phyloP scores from a whole-genome alignment of 768 basidiomycete species.

The Daedaleopsis nitida region DNA sequence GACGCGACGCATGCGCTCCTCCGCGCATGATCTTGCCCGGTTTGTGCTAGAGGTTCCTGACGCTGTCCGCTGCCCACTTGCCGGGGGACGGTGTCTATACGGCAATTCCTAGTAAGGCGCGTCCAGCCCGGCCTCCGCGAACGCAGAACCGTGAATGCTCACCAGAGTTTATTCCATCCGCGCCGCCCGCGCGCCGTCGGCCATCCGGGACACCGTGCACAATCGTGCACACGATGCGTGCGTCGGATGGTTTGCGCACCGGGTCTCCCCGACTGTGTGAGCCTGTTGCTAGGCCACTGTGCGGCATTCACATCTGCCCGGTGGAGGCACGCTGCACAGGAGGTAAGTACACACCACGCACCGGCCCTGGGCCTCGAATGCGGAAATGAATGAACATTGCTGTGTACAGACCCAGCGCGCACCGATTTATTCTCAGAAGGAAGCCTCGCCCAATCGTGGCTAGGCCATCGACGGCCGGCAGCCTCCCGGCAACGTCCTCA shows the following conservation, averaged over 20 bases:
- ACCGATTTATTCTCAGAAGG: constrained; percentile 9
- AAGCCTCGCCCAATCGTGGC: background rate
- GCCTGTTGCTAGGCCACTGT: background rate
- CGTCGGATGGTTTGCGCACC: background rate
- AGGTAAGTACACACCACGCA: constrained; percentile 1
- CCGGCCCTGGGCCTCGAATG: constrained; percentile 7
- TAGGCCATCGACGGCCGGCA: background rate
- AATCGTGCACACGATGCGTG: background rate
- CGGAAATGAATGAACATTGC: background rate
- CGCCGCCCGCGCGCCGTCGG: background rate
- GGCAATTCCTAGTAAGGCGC: constrained; percentile 1
- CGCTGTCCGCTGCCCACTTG: background rate
- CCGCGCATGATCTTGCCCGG: background rate
- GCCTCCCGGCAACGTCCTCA: background rate
- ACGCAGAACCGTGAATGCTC: background rate
- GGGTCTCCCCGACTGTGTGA: background rate
- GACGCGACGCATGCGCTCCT: background rate
- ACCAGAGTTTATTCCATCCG: constrained; percentile 10
- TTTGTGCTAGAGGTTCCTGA: constrained; percentile 4
- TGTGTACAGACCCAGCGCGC: constrained; percentile 8
- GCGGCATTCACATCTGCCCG: constrained; percentile 2
- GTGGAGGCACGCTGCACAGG: background rate
- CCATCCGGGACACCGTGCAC: background rate
- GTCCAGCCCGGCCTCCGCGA: background rate
- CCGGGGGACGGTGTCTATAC: constrained; percentile 12